A percentile compares a stretch with the other conserved stretches of the same genome.
These are phyloP conservation scores for Amaranthus cruentus DNA, from an alignment of 148 eudicot genomes.

Conservation along the genomic window DNA sequence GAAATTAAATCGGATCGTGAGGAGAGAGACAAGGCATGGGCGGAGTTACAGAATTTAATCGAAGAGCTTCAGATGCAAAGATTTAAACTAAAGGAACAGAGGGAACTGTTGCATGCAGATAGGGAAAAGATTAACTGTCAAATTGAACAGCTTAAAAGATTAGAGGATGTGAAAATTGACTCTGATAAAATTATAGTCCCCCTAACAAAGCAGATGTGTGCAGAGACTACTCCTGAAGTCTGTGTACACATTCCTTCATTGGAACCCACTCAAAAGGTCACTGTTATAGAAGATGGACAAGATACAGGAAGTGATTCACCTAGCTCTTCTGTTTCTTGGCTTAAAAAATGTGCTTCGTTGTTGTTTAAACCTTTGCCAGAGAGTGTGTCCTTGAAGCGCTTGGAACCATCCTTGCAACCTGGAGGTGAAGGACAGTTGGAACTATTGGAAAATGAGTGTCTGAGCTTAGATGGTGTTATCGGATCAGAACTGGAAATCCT, in stretches of 20 bases:
- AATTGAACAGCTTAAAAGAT: constrained; percentile 64
- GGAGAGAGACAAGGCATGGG: constrained; percentile 82
- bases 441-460: constrained; percentile 7
- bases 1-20: constrained; percentile 76
- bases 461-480: constrained; percentile 11
- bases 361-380: constrained; percentile 29
- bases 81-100: constrained; percentile 78
- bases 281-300: constrained; percentile 18
- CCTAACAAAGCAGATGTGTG: constrained; percentile 31
- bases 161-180: constrained; percentile 57
- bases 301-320: constrained; percentile 37
- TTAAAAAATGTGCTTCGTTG: constrained; percentile 55
- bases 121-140: constrained; percentile 60
- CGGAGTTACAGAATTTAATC: constrained; percentile 63
- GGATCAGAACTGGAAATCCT: constrained; percentile 5
- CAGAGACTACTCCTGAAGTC: constrained; percentile 32
- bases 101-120: constrained; percentile 79
- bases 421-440: constrained; percentile 8
- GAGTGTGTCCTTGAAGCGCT: constrained; percentile 15
- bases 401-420: constrained; percentile 14
- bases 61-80: constrained; percentile 81
- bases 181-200: constrained; percentile 38
- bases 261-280: constrained; percentile 22
- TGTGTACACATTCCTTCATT: constrained; percentile 26
- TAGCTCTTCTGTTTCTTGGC: constrained; percentile 56